Evolutionary conservation across 2,329 filamentous ascomycete genomes (phyloP), one percentile per base, ranked within the genome.

Genomic region (Neonectria punicea): DNA sequence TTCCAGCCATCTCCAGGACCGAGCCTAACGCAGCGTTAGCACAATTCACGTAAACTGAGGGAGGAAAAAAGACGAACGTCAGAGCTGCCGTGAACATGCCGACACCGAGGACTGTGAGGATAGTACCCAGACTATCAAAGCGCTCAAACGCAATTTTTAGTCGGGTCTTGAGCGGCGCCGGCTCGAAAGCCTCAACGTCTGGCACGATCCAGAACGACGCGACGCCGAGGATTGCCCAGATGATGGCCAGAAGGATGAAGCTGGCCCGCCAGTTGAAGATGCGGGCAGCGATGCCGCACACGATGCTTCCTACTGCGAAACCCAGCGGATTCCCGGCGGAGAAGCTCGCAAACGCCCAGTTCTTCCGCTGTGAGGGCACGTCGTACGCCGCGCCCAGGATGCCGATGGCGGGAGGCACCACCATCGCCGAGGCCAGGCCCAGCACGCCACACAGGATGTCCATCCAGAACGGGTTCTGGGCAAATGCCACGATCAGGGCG

Each of bases 311-410:
- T 16, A 80, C 53, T 4, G 81, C 77, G 54, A 81, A 81, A 0
- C 80, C 80, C 34, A 81, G 62, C 2, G 80, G 80, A 51, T 82
- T 82, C 0, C 80, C 80, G 6, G 78, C 76, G 1, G 77, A 80
- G 70, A 90, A 90, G 68, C 87, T 89, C 0, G 88, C 89, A 74
- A 91, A 90, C 0, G 86, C 89, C 66, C 83, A 80, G 68, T 91
- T 91, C 80, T 91, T 90, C n/a, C 89, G 79, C 62, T 82, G 83
- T 11, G 82, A 85, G 0, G 90, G 89, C 69, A 82, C 82, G n/a
- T 84, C 82, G 68, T 93, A 93, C 8, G 88, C 84, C 0, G 85
- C 83, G 14, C 90, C 90, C 0, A 92, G 80, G 53, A 89, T 86
- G 0, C 89, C 89, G 51, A 90, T 86, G 0, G 89, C 88, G 0